A percentile compares a stretch with the other conserved stretches of the same genome.
Conservation (phyloP, 1,284 basidiomycete genomes). For the Golubevia pallescens region DNA sequence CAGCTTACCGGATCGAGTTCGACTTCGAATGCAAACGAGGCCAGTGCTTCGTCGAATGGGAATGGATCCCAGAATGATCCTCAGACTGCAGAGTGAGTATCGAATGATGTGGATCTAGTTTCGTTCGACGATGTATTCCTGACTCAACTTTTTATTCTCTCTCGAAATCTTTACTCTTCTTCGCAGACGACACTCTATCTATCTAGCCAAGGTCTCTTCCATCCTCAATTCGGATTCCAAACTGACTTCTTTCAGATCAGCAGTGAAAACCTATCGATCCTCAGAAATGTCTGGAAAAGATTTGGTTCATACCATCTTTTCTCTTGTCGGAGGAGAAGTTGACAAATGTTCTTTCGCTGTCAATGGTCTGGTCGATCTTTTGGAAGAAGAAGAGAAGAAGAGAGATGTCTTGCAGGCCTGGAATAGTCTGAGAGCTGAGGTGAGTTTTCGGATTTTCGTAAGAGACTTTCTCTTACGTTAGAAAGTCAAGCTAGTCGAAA, state of each 20-base stretch:
- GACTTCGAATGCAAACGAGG: not conserved
- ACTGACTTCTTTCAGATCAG: constrained; percentile 39
- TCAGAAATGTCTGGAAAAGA: constrained; percentile 45
- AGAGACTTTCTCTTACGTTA: constrained; percentile 6
- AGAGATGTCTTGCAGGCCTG: constrained; percentile 33
- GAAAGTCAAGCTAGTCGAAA: not conserved
- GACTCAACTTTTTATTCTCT: constrained; percentile 2
- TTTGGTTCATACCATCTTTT: constrained; percentile 43
- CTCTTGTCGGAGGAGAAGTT: constrained; percentile 32
- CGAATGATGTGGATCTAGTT: too few species aligned
- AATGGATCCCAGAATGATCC: constrained; percentile 20
- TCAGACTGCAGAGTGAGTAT: constrained; percentile 26
- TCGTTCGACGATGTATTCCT: constrained; percentile 18
- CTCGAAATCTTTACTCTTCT: too few species aligned
- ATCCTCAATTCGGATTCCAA: constrained; percentile 40
- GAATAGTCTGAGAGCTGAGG: constrained; percentile 22
- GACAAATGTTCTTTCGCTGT: constrained; percentile 28
- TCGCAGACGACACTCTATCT: constrained; percentile 34
- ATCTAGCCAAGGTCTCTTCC: constrained; percentile 36
- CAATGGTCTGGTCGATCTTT: constrained; percentile 46
- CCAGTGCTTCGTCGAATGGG: not conserved
- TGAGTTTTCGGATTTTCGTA: not conserved
- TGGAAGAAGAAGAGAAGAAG: constrained; percentile 40
- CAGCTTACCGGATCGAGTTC: not conserved
- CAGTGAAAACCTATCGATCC: constrained; percentile 35